Conservation (phyloP, 176 grass and related monocot species). For the Microstegium vimineum region DNA sequence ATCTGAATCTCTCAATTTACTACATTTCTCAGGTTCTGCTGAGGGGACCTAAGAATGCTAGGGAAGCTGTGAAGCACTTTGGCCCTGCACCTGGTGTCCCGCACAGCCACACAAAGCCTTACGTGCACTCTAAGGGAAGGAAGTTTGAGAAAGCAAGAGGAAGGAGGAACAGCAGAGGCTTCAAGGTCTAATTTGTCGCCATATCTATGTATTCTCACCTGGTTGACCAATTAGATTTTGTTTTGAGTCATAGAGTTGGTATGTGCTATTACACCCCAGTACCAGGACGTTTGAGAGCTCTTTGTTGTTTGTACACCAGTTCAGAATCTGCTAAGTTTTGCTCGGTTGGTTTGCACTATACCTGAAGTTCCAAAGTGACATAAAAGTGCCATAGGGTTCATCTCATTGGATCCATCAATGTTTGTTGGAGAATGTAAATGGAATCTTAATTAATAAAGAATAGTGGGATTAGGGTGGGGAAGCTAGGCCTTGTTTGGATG, state of each 20-base stretch:
- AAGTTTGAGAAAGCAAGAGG: slow-evolving; percentile 86
- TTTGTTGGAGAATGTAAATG: not conserved
- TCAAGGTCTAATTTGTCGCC: slow-evolving; percentile 44
- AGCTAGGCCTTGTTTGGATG: too few species aligned
- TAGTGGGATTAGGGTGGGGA: too few species aligned
- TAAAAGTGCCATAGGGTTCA: not conserved
- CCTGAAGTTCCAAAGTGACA: not conserved
- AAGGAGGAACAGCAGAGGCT: slow-evolving; percentile 76
- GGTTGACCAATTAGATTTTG: slow-evolving; percentile 3
- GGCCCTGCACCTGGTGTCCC: slow-evolving; percentile 69
- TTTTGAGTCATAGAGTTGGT: not conserved
- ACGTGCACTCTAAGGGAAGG: slow-evolving; percentile 68
- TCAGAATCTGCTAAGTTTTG: slow-evolving; percentile 36
- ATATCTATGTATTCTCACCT: not conserved
- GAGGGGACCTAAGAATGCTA: slow-evolving; percentile 72
- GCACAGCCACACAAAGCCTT: slow-evolving; percentile 75
- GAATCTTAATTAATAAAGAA: too few species aligned
- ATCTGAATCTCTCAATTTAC: not conserved
- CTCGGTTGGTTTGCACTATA: not conserved
- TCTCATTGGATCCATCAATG: too few species aligned
- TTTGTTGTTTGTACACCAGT: slow-evolving; percentile 21
- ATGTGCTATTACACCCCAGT: not conserved
- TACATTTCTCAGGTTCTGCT: slow-evolving; percentile 47
- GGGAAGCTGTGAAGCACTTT: slow-evolving; percentile 76
- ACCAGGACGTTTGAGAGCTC: not conserved